Conservation (phyloP, 495 filamentous ascomycete species). For the Trichodelitschia bisporula region DNA sequence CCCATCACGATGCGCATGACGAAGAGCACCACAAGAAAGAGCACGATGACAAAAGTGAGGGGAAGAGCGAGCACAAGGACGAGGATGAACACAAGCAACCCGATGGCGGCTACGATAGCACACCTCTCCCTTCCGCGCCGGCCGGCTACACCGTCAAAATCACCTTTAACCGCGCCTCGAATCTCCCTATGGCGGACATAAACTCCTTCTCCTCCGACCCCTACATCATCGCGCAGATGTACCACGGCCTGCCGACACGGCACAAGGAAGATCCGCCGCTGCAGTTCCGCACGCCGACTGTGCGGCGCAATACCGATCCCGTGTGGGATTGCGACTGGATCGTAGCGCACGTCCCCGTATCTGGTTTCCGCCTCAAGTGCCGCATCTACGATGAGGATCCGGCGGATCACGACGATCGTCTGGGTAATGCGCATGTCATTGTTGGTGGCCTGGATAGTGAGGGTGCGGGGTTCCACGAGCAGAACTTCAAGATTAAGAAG, state of each 20-base stretch:
- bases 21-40: too few species aligned
- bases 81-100: conserved; percentile 22
- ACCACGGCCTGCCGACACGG: conserved; percentile 32
- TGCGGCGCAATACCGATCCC: conserved; percentile 43
- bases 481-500: conserved; percentile 51
- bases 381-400: conserved; percentile 74
- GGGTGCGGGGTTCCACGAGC: conserved; percentile 42
- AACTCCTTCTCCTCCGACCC: conserved; percentile 61
- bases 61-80: conserved; percentile 1
- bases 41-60: too few species aligned
- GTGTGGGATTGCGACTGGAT: conserved; percentile 71
- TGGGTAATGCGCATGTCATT: conserved; percentile 57
- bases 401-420: conserved; percentile 61
- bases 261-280: conserved; percentile 61
- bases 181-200: conserved; percentile 65
- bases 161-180: conserved; percentile 54
- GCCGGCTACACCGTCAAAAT: conserved; percentile 66
- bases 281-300: conserved; percentile 48
- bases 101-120: conserved; percentile 55
- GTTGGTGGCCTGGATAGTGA: conserved; percentile 29
- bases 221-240: conserved; percentile 47
- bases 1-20: too few species aligned
- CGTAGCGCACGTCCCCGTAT: conserved; percentile 57
- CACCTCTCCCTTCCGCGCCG: conserved; percentile 44
- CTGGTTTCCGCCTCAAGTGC: conserved; percentile 58